phyloP scores from a whole-genome alignment of 371 early-diverging fungal species.

The Rhizomucor miehei region DNA sequence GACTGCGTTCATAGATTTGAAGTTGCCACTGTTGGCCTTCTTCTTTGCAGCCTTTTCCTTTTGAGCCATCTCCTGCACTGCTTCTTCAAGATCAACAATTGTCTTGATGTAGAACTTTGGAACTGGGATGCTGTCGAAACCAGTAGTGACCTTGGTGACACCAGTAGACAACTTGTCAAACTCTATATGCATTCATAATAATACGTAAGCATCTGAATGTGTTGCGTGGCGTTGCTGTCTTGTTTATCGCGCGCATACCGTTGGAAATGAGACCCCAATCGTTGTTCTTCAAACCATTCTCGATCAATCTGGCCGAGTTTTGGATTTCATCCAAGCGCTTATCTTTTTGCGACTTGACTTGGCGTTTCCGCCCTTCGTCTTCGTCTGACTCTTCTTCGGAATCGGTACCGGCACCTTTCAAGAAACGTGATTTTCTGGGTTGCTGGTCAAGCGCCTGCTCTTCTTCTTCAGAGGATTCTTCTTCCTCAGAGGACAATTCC shows the following conservation, averaged over 20 bases:
- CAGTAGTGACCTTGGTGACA: slow-evolving; percentile 68
- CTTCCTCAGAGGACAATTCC: slow-evolving; percentile 48
- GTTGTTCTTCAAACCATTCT: slow-evolving; percentile 80
- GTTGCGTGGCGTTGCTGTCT: background rate
- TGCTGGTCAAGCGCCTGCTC: slow-evolving; percentile 33
- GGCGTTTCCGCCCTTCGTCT: slow-evolving; percentile 71
- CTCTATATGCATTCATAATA: slow-evolving; percentile 51
- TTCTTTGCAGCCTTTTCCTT: slow-evolving; percentile 70
- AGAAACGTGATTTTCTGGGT: slow-evolving; percentile 39
- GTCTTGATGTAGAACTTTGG: slow-evolving; percentile 81
- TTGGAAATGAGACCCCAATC: slow-evolving; percentile 86
- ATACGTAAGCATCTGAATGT: background rate
- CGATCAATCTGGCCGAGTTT: slow-evolving; percentile 58
- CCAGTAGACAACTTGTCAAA: slow-evolving; percentile 83
- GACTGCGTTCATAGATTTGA: slow-evolving; percentile 85
- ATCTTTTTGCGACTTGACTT: slow-evolving; percentile 82
- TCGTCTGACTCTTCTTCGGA: slow-evolving; percentile 64
- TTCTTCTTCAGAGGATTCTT: slow-evolving; percentile 35
- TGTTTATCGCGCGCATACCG: slow-evolving; percentile 48
- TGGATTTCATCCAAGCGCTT: slow-evolving; percentile 78
- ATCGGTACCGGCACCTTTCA: slow-evolving; percentile 42
- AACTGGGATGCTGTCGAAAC: slow-evolving; percentile 60
- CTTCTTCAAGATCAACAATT: slow-evolving; percentile 77
- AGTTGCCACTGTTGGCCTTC: slow-evolving; percentile 81
- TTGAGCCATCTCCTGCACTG: slow-evolving; percentile 49